Evolutionary conservation across 2,329 filamentous ascomycete genomes (phyloP).

Genomic region (Parasarocladium wereldwijsianum): DNA sequence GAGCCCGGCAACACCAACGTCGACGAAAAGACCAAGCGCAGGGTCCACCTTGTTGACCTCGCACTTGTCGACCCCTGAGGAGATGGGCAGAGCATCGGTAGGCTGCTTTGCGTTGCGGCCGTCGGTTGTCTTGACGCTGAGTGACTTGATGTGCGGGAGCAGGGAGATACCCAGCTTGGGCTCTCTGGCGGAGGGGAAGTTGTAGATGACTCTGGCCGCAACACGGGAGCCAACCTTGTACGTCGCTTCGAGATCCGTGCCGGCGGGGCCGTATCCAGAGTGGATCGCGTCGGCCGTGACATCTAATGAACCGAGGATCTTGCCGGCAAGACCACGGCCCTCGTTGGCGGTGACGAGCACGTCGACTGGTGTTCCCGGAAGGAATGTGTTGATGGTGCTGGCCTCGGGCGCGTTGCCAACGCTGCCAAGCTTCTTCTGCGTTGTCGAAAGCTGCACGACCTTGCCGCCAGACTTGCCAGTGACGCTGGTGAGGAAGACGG

Average conservation of each 20-base stretch:
- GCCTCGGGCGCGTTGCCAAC: conserved; percentile 56
- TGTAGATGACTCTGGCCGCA: conserved; percentile 78
- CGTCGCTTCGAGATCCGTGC: conserved; percentile 56
- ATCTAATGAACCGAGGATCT: conserved; percentile 83
- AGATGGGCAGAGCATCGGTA: conserved; percentile 49
- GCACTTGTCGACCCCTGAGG: conserved; percentile 62
- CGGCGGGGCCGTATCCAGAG: conserved; percentile 59
- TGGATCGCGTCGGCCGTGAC: conserved; percentile 85
- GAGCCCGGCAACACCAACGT: conserved; percentile 47
- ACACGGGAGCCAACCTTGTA: conserved; percentile 75
- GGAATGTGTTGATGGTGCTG: conserved; percentile 75
- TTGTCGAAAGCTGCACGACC: conserved; percentile 72
- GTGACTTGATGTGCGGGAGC: conserved; percentile 64
- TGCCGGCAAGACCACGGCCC: conserved; percentile 64
- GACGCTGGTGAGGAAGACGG: conserved; percentile 73
- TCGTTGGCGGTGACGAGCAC: conserved; percentile 67
- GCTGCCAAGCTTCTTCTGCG: conserved; percentile 54
- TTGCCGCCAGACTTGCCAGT: conserved; percentile 65
- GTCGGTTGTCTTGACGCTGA: conserved; percentile 31
- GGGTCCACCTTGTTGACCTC: conserved; percentile 68
- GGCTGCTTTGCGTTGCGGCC: conserved; percentile 30
- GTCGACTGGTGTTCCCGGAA: conserved; percentile 84
- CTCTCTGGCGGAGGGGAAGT: conserved; percentile 62
- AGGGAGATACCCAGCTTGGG: conserved; percentile 81
- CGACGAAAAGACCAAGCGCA: conserved; percentile 67